Conservation (phyloP, 176 grass and related monocot species). For the Cenchrus fungigraminus region DNA sequence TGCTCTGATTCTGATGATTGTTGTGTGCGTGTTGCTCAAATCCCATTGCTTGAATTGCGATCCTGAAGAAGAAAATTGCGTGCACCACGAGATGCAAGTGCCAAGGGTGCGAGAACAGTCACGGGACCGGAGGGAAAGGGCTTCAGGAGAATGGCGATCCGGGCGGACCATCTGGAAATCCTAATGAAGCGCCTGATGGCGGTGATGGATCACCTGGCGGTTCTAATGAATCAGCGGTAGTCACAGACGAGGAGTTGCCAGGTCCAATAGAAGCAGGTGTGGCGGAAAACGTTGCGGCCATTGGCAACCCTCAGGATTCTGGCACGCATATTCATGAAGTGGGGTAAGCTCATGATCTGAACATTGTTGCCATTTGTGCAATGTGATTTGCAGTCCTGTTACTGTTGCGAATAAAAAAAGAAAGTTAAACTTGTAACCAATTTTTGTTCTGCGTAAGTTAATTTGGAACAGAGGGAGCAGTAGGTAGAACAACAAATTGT, state of each 20-base stretch:
- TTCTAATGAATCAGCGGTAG: not conserved
- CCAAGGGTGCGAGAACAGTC: slow-evolving; percentile 9
- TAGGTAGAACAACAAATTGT: not conserved
- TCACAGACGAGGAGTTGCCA: not conserved
- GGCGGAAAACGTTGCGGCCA: not conserved
- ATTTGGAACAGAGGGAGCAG: too few relatives aligned
- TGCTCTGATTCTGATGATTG: not conserved
- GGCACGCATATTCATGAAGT: not conserved
- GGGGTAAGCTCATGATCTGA: not conserved
- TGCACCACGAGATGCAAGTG: slow-evolving; percentile 40
- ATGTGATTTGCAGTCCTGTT: not conserved
- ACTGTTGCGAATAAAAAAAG: not conserved
- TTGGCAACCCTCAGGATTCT: not conserved
- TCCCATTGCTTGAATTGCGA: slow-evolving; percentile 1
- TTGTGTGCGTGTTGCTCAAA: not conserved
- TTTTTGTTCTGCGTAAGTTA: not conserved
- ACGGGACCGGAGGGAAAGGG: not conserved
- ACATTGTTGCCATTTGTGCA: not conserved
- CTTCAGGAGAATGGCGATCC: not conserved
- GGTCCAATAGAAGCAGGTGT: not conserved
- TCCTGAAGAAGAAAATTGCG: slow-evolving; percentile 24
- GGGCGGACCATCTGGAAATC: not conserved
- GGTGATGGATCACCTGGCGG: not conserved
- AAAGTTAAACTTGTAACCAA: not conserved
- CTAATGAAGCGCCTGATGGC: not conserved